Percentiles rank a stretch among this genome's conserved stretches.
phyloP scores from a whole-genome alignment of 805 yeast genomes.

The Yarrowia sp. region DNA sequence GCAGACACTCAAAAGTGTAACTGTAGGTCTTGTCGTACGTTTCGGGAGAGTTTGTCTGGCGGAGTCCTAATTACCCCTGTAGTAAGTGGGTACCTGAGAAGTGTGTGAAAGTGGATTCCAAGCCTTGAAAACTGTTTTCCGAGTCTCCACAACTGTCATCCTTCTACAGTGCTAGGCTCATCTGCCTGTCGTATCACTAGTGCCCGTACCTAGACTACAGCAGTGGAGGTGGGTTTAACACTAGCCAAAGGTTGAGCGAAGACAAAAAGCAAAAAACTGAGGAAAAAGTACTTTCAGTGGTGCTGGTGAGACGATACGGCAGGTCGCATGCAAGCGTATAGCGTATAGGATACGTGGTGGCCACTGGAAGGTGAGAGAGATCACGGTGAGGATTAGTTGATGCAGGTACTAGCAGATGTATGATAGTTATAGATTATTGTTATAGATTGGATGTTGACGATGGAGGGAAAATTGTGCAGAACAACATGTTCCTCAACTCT shows the following conservation, averaged over 20 bases:
- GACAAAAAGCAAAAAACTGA: no score
- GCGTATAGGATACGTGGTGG: constrained; percentile 8
- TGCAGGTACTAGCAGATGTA: background rate
- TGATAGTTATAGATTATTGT: no score
- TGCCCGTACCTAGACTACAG: background rate
- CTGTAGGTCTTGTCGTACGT: background rate
- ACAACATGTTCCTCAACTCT: no score
- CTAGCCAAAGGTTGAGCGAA: constrained; percentile 1
- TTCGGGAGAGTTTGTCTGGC: constrained; percentile 1
- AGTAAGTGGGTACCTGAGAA: no score
- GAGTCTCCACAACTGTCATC: no score
- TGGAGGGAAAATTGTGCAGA: no score
- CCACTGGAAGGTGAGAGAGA: no score
- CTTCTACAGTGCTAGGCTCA: no score
- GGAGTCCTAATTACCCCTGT: no score
- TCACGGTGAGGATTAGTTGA: background rate
- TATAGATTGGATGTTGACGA: no score
- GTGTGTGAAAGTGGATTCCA: no score
- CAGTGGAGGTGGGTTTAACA: background rate
- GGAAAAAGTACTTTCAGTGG: background rate
- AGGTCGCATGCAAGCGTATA: background rate
- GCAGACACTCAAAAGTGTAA: background rate
- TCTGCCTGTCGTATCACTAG: background rate
- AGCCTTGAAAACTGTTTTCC: no score
- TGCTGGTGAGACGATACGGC: background rate